Percentiles rank a stretch among this genome's conserved stretches.
phyloP scores from a whole-genome alignment of 106 monocot genomes.

The Apostasia ramifera region DNA sequence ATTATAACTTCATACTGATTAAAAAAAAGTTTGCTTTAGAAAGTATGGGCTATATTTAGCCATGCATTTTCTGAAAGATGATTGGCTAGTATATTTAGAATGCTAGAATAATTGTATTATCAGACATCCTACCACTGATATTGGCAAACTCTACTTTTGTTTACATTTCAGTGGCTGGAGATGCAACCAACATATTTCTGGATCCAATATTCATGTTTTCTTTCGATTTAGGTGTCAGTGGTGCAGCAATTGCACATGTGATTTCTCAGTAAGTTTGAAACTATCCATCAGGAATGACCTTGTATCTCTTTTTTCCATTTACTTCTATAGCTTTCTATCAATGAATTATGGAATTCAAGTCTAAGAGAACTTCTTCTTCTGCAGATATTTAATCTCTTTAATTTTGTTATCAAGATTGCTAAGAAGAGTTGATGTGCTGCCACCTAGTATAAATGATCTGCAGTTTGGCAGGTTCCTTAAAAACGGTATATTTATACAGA shows the following conservation, averaged over 20 bases:
- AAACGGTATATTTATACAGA: constrained; percentile 33
- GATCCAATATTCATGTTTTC: constrained; percentile 71
- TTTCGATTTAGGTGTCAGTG: constrained; percentile 62
- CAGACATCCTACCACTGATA: not conserved
- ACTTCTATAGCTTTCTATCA: not conserved
- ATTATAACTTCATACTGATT: no score
- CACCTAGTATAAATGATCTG: constrained; percentile 52
- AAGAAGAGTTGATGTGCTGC: constrained; percentile 48
- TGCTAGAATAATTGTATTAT: no score
- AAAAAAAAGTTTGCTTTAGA: no score
- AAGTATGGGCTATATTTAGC: no score
- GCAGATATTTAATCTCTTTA: constrained; percentile 57
- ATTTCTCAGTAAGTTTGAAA: constrained; percentile 65
- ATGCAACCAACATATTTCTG: constrained; percentile 60
- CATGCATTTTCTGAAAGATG: no score
- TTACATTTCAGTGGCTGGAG: constrained; percentile 49
- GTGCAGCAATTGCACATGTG: constrained; percentile 83
- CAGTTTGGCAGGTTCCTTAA: constrained; percentile 61
- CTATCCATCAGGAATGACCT: not conserved
- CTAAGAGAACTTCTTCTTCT: constrained; percentile 7
- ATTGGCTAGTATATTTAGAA: no score
- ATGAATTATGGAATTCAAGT: not conserved
- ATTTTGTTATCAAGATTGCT: constrained; percentile 49
- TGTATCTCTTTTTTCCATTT: not conserved
- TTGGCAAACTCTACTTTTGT: not conserved